Conservation (phyloP, 2,329 filamentous ascomycete genomes). For the Phyllosticta ampelicida region DNA sequence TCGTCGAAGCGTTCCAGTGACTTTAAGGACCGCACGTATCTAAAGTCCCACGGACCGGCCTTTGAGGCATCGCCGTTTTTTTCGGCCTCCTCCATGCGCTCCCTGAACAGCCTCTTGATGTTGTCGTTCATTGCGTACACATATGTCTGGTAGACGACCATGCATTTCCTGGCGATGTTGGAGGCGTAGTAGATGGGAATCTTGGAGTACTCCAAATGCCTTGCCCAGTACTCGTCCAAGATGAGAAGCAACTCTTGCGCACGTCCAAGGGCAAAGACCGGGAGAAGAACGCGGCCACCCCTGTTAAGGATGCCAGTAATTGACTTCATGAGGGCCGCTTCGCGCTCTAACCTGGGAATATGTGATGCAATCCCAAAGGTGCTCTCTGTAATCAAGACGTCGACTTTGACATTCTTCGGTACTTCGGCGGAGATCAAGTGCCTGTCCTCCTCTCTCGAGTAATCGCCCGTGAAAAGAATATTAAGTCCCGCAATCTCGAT, state of each 20-base stretch:
- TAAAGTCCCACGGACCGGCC: conserved; percentile 94
- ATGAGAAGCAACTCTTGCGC: conserved; percentile 92
- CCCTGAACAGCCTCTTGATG: conserved; percentile 88
- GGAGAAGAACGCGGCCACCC: conserved; percentile 85
- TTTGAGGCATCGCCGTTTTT: conserved; percentile 61
- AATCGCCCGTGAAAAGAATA: conserved; percentile 95
- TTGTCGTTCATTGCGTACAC: conserved; percentile 99
- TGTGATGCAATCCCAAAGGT: conserved; percentile 95
- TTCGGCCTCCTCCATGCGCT: conserved; percentile 84
- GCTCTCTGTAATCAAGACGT: conserved; percentile 94
- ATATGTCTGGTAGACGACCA: conserved; percentile 98
- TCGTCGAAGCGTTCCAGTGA: conserved; percentile 94
- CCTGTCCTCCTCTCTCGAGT: conserved; percentile 88
- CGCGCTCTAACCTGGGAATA: conserved; percentile 78
- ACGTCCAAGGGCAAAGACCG: conserved; percentile 86
- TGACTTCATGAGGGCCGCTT: conserved; percentile 89
- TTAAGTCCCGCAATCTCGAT: conserved; percentile 96
- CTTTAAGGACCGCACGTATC: conserved; percentile 83
- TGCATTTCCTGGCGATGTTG: conserved; percentile 89
- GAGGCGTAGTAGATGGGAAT: conserved; percentile 96
- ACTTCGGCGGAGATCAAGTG: conserved; percentile 92
- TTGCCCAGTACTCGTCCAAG: conserved; percentile 91
- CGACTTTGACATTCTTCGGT: conserved; percentile 78
- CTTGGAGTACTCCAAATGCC: conserved; percentile 78
- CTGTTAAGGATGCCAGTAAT: conserved; percentile 85